Evolutionary conservation across 345 rosid species (phyloP).

Genomic region (Heritiera fomes): DNA sequence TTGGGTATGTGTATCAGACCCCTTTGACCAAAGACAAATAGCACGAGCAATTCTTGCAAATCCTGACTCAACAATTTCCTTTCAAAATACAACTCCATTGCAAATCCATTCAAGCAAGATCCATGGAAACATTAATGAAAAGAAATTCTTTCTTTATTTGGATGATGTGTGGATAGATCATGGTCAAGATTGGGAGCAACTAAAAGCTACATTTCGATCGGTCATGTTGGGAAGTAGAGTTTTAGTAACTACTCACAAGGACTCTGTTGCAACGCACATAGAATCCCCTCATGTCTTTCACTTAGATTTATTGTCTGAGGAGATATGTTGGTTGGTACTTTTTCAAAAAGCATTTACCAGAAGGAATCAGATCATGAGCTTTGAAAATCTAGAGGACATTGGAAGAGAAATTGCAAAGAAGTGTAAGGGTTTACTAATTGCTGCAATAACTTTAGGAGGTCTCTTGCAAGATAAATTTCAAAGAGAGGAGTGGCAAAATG

Average conservation of each 20-base stretch:
- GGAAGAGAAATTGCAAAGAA: neutral
- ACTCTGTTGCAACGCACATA: neutral
- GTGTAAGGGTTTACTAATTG: neutral
- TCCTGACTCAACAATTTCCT: too few species aligned
- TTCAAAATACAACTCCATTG: too few species aligned
- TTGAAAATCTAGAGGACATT: too few species aligned
- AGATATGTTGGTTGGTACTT: neutral
- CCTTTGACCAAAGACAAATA: too few species aligned
- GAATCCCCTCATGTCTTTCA: neutral
- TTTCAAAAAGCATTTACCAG: neutral
- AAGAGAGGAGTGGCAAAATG: neutral
- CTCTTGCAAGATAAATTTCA: neutral
- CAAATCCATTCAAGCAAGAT: neutral
- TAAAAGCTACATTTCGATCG: neutral
- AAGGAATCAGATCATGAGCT: neutral
- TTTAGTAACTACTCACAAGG: neutral
- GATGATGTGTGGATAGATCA: conserved; percentile 14
- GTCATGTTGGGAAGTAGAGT: neutral
- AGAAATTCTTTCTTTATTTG: conserved; percentile 4
- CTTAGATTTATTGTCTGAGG: neutral
- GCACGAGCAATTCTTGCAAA: too few species aligned
- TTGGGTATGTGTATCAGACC: too few species aligned
- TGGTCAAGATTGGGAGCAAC: neutral
- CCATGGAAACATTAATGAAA: neutral
- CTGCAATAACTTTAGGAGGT: neutral